These are phyloP conservation scores for Phytophthora parvispora DNA, from an alignment of 352 stramenopile genomes.

Conservation along the genomic window DNA sequence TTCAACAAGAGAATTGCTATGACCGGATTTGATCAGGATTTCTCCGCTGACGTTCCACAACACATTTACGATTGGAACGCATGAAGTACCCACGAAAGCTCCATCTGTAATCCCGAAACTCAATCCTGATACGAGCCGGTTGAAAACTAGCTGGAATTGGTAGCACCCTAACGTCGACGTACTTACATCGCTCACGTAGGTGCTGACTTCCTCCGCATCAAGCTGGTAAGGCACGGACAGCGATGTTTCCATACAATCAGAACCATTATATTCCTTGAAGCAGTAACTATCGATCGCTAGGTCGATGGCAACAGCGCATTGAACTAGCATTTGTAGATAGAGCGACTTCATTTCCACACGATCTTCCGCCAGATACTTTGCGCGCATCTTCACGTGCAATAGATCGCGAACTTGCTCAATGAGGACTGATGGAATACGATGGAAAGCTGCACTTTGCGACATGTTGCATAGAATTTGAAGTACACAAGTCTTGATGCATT, in stretches of 20 bases:
- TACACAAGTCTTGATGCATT: constrained; percentile 46
- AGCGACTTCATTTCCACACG: constrained; percentile 63
- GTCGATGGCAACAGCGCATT: constrained; percentile 70
- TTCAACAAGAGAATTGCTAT: constrained; percentile 15
- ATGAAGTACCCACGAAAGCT: constrained; percentile 2
- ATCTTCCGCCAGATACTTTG: constrained; percentile 61
- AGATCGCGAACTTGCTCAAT: constrained; percentile 53
- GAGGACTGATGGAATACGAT: constrained; percentile 42
- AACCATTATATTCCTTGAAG: constrained; percentile 5
- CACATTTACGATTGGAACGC: constrained; percentile 6
- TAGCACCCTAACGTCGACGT: constrained; percentile 14
- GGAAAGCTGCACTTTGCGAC: constrained; percentile 46
- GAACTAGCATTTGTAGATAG: constrained; percentile 67
- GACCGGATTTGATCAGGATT: constrained; percentile 11
- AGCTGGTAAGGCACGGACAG: constrained; percentile 8
- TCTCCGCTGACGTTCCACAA: constrained; percentile 37
- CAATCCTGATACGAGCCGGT: constrained; percentile 27
- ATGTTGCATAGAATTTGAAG: constrained; percentile 59
- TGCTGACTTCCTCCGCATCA: constrained; percentile 4
- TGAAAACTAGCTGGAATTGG: constrained; percentile 37
- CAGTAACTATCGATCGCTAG: constrained; percentile 59
- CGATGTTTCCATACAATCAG: neutral
- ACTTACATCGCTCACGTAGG: constrained; percentile 22
- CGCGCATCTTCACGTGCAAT: constrained; percentile 60
- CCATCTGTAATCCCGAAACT: constrained; percentile 34